Percentiles rank a stretch among this genome's conserved stretches.
These are phyloP conservation scores for Alternaria alternata DNA, from an alignment of 2,329 filamentous ascomycete species.

Conservation along the genomic window DNA sequence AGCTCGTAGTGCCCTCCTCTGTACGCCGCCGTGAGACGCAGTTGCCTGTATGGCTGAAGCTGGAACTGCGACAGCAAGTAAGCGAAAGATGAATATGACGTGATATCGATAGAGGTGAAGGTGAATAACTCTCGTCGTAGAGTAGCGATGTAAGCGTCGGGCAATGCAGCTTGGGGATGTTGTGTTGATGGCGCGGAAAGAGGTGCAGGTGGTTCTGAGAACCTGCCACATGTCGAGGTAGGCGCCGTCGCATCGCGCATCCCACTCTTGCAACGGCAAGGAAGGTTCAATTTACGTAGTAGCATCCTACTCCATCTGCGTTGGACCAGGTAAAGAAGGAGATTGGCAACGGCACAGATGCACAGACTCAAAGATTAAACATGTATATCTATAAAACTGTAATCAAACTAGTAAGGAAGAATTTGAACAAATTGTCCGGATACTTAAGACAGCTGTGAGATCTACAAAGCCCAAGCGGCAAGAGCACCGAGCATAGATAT, in stretches of 20 bases:
- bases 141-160: background rate
- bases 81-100: background rate
- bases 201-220: background rate
- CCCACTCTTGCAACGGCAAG: accelerated
- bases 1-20: background rate
- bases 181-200: background rate
- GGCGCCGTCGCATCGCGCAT: background rate
- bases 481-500: conserved; percentile 34
- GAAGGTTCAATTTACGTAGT: accelerated
- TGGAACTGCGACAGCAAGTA: background rate
- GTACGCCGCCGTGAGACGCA: background rate
- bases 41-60: background rate
- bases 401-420: background rate
- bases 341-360: background rate
- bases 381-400: accelerated
- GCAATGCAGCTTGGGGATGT: background rate
- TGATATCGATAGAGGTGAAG: background rate
- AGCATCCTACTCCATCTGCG: background rate
- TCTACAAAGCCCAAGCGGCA: conserved; percentile 33
- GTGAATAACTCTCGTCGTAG: background rate
- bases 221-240: background rate
- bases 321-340: background rate
- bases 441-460: background rate
- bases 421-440: accelerated
- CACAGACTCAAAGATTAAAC: background rate